These are phyloP conservation scores for Solanum pimpinellifolium DNA, from an alignment of 257 asterid species.

Conservation along the genomic window DNA sequence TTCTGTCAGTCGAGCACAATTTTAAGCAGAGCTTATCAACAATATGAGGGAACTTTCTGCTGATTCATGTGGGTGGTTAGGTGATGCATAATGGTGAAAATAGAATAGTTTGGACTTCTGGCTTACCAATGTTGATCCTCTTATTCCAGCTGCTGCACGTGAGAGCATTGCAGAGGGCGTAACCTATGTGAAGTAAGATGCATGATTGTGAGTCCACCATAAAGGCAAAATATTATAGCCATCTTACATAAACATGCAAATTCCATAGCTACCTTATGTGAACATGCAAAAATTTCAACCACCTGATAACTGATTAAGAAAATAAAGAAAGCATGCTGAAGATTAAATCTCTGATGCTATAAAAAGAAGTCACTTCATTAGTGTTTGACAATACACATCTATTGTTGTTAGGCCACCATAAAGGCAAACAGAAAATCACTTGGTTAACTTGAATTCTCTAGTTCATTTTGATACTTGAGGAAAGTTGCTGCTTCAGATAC, in stretches of 20 bases:
- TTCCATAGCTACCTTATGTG: not conserved
- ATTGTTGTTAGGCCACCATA: not conserved
- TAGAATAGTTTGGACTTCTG: not conserved
- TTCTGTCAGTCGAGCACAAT: not conserved
- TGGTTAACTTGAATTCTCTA: not conserved
- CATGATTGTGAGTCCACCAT: not conserved
- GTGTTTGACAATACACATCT: not conserved
- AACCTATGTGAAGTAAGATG: conserved; percentile 39
- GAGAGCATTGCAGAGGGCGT: conserved; percentile 93
- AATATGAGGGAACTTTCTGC: not conserved
- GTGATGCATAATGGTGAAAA: not conserved
- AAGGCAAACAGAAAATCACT: not conserved
- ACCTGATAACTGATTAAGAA: not conserved
- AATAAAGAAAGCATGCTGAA: not conserved
- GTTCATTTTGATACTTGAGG: not conserved
- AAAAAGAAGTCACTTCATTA: not conserved
- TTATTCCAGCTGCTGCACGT: conserved; percentile 92
- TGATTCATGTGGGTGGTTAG: not conserved
- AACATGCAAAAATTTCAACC: not conserved
- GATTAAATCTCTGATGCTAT: not conserved
- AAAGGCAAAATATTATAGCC: not conserved
- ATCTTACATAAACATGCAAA: not conserved
- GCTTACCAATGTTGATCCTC: conserved; percentile 92
- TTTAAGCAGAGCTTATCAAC: not conserved
- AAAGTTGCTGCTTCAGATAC: not conserved